phyloP scores from a whole-genome alignment of 345 rosid genomes.

The Gossypium sturtianum region DNA sequence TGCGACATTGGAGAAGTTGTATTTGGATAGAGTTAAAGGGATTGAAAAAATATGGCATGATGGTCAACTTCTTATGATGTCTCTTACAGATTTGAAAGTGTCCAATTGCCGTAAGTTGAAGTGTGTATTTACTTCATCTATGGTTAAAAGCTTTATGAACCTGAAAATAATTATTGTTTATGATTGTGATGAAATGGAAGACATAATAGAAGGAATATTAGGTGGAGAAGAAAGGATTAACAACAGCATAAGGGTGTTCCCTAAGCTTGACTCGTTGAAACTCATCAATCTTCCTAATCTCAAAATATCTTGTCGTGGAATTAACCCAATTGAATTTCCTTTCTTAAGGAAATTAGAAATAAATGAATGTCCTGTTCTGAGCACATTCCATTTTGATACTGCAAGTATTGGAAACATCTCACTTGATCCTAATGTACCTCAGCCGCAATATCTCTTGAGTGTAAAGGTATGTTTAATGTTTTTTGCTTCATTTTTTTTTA shows the following conservation, averaged over 20 bases:
- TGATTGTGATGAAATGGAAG: not conserved
- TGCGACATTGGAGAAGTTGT: not conserved
- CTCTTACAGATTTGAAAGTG: not conserved
- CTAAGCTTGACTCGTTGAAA: fast-evolving
- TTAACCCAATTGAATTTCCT: not conserved
- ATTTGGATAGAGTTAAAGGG: no score
- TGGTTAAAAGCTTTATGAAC: not conserved
- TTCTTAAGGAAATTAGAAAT: not conserved
- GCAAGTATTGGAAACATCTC: not conserved
- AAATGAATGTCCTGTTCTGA: not conserved
- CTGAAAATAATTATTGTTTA: not conserved
- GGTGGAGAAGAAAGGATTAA: not conserved
- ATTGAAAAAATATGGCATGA: not conserved
- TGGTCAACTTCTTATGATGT: not conserved
- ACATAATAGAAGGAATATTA: not conserved
- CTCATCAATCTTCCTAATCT: not conserved
- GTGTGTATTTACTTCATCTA: no score
- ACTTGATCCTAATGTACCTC: no score
- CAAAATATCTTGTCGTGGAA: not conserved
- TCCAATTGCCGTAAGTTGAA: fast-evolving
- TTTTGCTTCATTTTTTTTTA: no score
- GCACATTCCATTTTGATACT: no score
- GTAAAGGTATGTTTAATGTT: no score
- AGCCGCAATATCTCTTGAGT: no score
- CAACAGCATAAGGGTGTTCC: not conserved